Evolutionary conservation across 2,329 filamentous ascomycete genomes (phyloP), one percentile per base, ranked within the genome.

Genomic region (Phialocephala sp.): DNA sequence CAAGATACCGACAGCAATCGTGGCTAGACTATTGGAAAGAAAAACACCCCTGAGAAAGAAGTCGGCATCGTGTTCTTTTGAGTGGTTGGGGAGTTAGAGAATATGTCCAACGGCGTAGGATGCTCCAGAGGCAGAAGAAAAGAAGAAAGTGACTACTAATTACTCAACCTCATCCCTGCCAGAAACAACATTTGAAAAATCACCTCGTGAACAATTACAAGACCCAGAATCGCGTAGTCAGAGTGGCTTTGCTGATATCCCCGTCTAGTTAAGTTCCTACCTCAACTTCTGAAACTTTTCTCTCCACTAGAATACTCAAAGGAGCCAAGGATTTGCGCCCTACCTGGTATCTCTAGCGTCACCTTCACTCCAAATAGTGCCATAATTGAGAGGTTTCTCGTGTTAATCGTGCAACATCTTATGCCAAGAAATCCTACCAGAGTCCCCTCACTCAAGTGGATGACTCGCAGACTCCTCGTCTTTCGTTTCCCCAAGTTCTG

Each of bases 221-320:
- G 32, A n/a, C 55, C 60, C 14, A 65, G n/a, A 41, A 67, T 67
- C 8, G 61, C 50, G 24, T 62, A 65, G 27, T 67, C 66, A 41
- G 63, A 67, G n/a, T 65, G 32, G 9, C 43, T 43, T 54, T 62
- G 57, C 24, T 59, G 59, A 47, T 57, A 63, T 8, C 66, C 65
- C 18, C 9, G 35, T 18, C 11, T 32, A 11, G 20, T 39, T n/a
- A 43, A n/a, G 11, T 14, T 41, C 24, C 52, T 43, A 11, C 5
- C 22, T 14, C 14, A 8, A 20, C n/a, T 9, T 8, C n/a, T n/a
- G n/a, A n/a, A n/a, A n/a, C n/a, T n/a, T n/a, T n/a, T n/a, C n/a
- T n/a, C n/a, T n/a, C n/a, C n/a, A n/a, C n/a, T n/a, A n/a, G n/a
- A 37, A 15, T 8, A 1, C 8, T 18, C 15, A n/a, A 18, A 18